A percentile compares a stretch with the other conserved stretches of the same genome.
Evolutionary conservation across 2,329 filamentous ascomycete species (phyloP).

Genomic region (Cryphonectria carpinicola): DNA sequence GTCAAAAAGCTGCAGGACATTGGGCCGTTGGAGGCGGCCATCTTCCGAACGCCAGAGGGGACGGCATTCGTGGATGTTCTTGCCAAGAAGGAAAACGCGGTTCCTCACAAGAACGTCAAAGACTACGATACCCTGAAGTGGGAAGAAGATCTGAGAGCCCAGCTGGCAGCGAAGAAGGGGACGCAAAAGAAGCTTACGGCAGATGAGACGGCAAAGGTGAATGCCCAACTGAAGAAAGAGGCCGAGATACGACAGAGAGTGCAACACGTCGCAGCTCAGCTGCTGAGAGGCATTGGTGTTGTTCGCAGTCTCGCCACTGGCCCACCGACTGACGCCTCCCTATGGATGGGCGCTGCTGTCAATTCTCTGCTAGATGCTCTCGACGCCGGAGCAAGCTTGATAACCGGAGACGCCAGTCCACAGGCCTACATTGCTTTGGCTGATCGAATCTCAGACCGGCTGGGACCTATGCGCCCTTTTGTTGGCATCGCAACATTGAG

Average conservation of each 20-base stretch:
- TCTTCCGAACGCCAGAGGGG: slow-evolving; percentile 88
- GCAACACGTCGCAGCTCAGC: slow-evolving; percentile 66
- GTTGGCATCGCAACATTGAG: slow-evolving; percentile 87
- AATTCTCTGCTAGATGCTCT: slow-evolving; percentile 74
- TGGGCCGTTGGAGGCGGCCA: slow-evolving; percentile 87
- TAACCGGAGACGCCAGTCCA: slow-evolving; percentile 80
- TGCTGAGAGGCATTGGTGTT: slow-evolving; percentile 84
- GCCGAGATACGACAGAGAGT: slow-evolving; percentile 76
- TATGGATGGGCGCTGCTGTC: slow-evolving; percentile 87
- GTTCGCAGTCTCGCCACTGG: slow-evolving; percentile 81
- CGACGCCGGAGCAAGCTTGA: slow-evolving; percentile 76
- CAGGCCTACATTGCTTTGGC: slow-evolving; percentile 80
- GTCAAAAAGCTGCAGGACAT: slow-evolving; percentile 70
- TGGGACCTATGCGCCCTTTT: slow-evolving; percentile 79
- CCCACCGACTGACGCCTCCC: slow-evolving; percentile 83
- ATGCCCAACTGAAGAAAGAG: slow-evolving; percentile 88
- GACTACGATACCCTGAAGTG: slow-evolving; percentile 97
- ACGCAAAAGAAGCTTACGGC: slow-evolving; percentile 86
- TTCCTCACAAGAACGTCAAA: slow-evolving; percentile 86
- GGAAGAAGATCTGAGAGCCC: slow-evolving; percentile 88
- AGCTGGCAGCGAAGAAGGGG: slow-evolving; percentile 92
- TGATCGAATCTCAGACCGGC: slow-evolving; percentile 71
- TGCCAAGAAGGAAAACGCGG: slow-evolving; percentile 73
- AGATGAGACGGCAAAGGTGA: slow-evolving; percentile 89
- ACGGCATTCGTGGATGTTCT: slow-evolving; percentile 89